Evolutionary conservation across 192 early-diverging fungal species (phyloP), one percentile per base, ranked within the genome.

Genomic region (Pilaira anomala): DNA sequence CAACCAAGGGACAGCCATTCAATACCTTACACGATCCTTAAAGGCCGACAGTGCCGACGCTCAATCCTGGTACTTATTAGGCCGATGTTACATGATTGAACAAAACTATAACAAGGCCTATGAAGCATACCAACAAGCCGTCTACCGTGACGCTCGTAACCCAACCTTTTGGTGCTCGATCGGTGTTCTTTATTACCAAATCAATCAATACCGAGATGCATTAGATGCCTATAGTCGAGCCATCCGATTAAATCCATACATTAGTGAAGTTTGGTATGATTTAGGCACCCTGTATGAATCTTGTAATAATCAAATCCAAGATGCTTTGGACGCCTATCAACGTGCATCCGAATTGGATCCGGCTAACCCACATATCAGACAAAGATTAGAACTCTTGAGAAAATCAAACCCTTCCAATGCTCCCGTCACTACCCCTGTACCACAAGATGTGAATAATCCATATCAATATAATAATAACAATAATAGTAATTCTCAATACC

Each of bases 81-180:
- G 97, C 7, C 84, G 97, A 13, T 95, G 94, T 67, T 93, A 95
- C 70, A 99, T 99, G 96, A 83, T 87, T 4, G 91, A 95, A 77
- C 87, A 89, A 66, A 93, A 95, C 59, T 93, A 87, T 80, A 93
- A 87, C 73, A 91, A 94, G 64, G 97, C 97, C 0, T 98, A 98
- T 74, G 92, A 96, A 63, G 92, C 93, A 0, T 99, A 98, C 68
- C 96, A 99, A 77, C 93, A 96, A 68, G 96, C 96, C 3, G 95
- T 99, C 1, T 87, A 93, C 68, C 87, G 89, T 21, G 96, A 99
- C 71, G 89, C 87, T 12, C 84, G 87, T 51, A 97, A 98, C 63
- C 95, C 96, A 5, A 92, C 88, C 7, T 97, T 97, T 69, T 99
- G 97, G 97, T 97, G 94, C 74, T 97, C 95, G 2, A 99, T 99